Evolutionary conservation across 2,329 filamentous ascomycete genomes (phyloP).

Genomic region (Epichloe aotearoae): DNA sequence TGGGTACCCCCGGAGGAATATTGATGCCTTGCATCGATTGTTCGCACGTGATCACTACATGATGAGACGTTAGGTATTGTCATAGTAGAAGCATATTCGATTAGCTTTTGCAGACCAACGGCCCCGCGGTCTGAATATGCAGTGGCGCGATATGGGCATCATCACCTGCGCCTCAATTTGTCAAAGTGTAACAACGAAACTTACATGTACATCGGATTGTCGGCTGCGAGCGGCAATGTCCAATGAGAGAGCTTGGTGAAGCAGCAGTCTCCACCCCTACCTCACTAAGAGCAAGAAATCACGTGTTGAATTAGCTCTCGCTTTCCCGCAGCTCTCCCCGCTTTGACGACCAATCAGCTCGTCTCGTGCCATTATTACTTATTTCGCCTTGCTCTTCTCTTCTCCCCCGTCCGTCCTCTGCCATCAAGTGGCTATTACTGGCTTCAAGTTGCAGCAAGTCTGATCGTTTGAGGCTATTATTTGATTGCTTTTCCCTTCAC

Average conservation of each 20-base stretch:
- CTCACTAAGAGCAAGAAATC: neutral
- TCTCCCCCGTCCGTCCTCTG: neutral
- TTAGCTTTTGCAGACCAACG: no score
- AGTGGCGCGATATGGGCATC: constrained; percentile 1
- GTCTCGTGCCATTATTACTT: constrained; percentile 7
- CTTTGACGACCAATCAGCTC: constrained; percentile 19
- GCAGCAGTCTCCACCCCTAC: neutral
- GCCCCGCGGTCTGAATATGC: no score
- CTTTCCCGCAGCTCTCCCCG: constrained; percentile 11
- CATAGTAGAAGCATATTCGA: no score
- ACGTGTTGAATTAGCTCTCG: constrained; percentile 6
- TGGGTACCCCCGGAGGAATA: constrained; percentile 10
- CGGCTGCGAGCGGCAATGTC: neutral
- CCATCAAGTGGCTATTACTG: neutral
- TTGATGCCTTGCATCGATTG: constrained; percentile 6
- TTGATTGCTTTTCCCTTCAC: neutral
- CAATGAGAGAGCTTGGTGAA: neutral
- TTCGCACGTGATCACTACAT: no score
- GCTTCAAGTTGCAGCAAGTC: constrained; percentile 3
- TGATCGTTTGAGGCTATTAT: constrained; percentile 1
- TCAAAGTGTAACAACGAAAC: neutral
- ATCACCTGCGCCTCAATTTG: neutral
- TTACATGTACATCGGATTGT: neutral
- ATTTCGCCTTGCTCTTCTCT: neutral
- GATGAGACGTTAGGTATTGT: no score